Conservation (phyloP, 2,329 filamentous ascomycete species). For the Malbranchea zuffiana region DNA sequence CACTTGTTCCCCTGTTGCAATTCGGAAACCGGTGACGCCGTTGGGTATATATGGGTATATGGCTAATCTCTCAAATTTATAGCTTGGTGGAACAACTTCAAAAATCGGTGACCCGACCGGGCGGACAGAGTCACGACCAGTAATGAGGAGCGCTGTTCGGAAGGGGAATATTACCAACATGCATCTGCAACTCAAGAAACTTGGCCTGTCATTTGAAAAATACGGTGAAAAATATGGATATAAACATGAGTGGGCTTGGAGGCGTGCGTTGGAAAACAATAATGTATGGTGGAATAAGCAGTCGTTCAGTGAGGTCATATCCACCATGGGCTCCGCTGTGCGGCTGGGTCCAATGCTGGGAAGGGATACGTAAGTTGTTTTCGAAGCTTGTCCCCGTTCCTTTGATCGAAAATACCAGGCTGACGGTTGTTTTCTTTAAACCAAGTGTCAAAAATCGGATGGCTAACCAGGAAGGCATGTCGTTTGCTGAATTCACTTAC, state of each 20-base stretch:
- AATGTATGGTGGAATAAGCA: slow-evolving; percentile 67
- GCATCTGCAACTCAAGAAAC: slow-evolving; percentile 43
- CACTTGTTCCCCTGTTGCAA: not conserved
- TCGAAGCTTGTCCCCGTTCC: not conserved
- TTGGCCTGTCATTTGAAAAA: slow-evolving; percentile 63
- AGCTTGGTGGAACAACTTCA: slow-evolving; percentile 40
- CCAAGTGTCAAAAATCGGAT: slow-evolving; percentile 67
- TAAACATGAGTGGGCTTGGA: slow-evolving; percentile 52
- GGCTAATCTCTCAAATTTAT: slow-evolving; percentile 1
- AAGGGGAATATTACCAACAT: slow-evolving; percentile 40
- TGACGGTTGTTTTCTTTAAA: too few relatives aligned
- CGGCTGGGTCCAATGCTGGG: slow-evolving; percentile 78
- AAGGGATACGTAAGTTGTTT: slow-evolving; percentile 64
- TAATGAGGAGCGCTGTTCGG: slow-evolving; percentile 28
- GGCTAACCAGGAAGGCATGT: slow-evolving; percentile 82
- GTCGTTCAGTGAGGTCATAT: slow-evolving; percentile 62
- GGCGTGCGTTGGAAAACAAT: slow-evolving; percentile 65
- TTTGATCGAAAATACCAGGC: not conserved
- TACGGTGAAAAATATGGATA: slow-evolving; percentile 58
- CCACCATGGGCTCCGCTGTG: slow-evolving; percentile 60
- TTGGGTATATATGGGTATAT: not conserved
- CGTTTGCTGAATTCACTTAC: slow-evolving; percentile 85
- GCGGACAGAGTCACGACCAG: slow-evolving; percentile 31
- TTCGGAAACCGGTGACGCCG: not conserved
- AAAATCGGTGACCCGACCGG: slow-evolving; percentile 39